Evolutionary conservation across 805 yeast species (phyloP), one percentile per base, ranked within the genome.

Genomic region (Starmerella kuoi): DNA sequence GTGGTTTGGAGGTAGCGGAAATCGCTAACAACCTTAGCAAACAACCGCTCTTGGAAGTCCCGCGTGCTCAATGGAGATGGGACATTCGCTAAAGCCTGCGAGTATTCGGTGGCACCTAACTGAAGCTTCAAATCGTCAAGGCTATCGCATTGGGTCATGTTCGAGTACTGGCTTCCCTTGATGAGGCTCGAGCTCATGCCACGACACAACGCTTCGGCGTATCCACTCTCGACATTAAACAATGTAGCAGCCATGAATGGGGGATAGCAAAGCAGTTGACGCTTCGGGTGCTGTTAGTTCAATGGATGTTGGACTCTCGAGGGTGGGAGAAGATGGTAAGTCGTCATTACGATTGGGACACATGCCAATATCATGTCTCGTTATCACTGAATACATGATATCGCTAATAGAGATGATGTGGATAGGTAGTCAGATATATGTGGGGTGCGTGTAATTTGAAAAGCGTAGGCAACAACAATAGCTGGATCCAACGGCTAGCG

Each of bases 81-180:
- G 31, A 82, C 79, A 50, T 85, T 81, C 22, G 93, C 72, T 45
- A 91, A 68, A 57, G 87, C 85, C 62, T 79, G 82, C 35, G 95
- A 95, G 64, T 91, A 91, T 58, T 93, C 98, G 9, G 98, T 88
- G 32, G 96, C 85, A 2, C 95, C 79, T 41, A 91, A 72, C 67
- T 93, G 98, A 42, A 93, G 68, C 64, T 86, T 88, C 57, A 93
- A 69, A 64, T 91, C 99, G 44, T 91, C 98, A 50, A 91, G 70
- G 32, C 82, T 76, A 56, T 93, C 98, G 65, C 98, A 93, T 62
- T 91, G 99, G 3, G 96, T 83, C 58, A 91, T 66, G 64, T 91
- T 93, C 57, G 82, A 69, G 63, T 91, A 91, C 63, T 87, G 96
- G 52, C 79, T 74, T 25, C 74, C 63, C 9, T 79, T 74, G 38